phyloP scores from a whole-genome alignment of 2,329 filamentous ascomycete genomes.

The Trichoderma harzianum region DNA sequence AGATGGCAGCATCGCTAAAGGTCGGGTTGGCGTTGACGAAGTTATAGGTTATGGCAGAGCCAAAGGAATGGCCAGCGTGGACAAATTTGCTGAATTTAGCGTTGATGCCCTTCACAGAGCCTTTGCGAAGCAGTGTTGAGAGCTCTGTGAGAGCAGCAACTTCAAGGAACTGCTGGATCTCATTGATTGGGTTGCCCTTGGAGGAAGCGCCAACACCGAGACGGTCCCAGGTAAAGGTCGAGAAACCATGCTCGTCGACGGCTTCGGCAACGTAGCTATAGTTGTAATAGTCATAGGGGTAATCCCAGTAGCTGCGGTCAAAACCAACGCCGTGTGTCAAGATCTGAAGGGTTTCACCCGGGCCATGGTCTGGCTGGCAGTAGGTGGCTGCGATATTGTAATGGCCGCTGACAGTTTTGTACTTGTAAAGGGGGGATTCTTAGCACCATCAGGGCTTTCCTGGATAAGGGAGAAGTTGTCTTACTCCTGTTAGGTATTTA shows the following conservation, averaged over 20 bases:
- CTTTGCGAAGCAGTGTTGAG: slow-evolving; percentile 47
- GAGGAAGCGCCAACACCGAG: slow-evolving; percentile 58
- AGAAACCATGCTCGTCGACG: slow-evolving; percentile 53
- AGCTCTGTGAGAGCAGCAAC: slow-evolving; percentile 55
- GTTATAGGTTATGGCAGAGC: slow-evolving; percentile 55
- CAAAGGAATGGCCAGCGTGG: slow-evolving; percentile 64
- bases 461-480: slow-evolving; percentile 15
- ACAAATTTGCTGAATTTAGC: slow-evolving; percentile 43
- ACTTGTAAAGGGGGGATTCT: slow-evolving; percentile 30
- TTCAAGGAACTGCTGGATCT: slow-evolving; percentile 57
- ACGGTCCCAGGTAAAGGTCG: slow-evolving; percentile 59
- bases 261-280: slow-evolving; percentile 61
- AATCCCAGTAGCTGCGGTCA: slow-evolving; percentile 58
- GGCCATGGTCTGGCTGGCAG: slow-evolving; percentile 52
- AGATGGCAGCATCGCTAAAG: slow-evolving; percentile 54
- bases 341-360: slow-evolving; percentile 37
- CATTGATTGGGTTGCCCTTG: slow-evolving; percentile 56
- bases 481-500: slow-evolving; percentile 42
- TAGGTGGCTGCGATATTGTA: slow-evolving; percentile 60
- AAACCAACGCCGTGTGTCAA: slow-evolving; percentile 43
- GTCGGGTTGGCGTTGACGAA: slow-evolving; percentile 51
- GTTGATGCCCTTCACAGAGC: slow-evolving; percentile 41
- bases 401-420: slow-evolving; percentile 46
- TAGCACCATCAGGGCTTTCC: not conserved
- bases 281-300: slow-evolving; percentile 53